Percentiles rank a stretch among this genome's conserved stretches.
phyloP scores from a whole-genome alignment of 2,329 filamentous ascomycete genomes.

The Amphichorda felina region DNA sequence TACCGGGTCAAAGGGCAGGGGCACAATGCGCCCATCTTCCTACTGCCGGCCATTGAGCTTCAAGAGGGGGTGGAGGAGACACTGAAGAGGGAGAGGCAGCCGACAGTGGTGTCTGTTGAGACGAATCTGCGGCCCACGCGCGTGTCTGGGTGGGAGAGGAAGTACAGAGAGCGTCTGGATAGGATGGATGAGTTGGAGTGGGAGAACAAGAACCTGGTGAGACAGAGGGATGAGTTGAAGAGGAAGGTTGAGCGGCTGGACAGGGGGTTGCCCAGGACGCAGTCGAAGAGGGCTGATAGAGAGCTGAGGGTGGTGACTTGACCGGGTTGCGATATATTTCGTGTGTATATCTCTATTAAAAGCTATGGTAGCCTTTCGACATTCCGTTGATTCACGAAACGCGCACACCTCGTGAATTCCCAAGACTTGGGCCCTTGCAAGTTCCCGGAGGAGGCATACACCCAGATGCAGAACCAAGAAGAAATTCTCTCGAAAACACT shows the following conservation, averaged over 20 bases:
- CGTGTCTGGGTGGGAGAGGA: conserved; percentile 17
- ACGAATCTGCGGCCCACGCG: conserved; percentile 17
- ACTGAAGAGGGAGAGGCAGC: conserved; percentile 19
- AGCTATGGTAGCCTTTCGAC: too few species aligned
- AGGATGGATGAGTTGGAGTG: conserved; percentile 6
- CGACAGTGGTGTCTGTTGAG: conserved; percentile 14
- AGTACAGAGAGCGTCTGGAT: conserved; percentile 11
- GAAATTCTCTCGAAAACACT: too few species aligned
- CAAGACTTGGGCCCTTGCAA: too few species aligned
- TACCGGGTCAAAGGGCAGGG: conserved; percentile 35
- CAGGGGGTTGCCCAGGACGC: too few species aligned
- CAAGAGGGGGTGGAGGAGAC: conserved; percentile 33
- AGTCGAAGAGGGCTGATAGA: too few species aligned
- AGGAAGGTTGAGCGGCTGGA: not conserved
- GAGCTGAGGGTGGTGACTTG: too few species aligned
- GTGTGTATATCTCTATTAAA: too few species aligned
- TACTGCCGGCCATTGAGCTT: conserved; percentile 35
- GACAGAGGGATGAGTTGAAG: conserved; percentile 10
- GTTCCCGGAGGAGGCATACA: too few species aligned
- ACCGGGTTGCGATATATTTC: too few species aligned
- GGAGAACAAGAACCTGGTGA: conserved; percentile 8
- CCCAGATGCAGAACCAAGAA: too few species aligned
- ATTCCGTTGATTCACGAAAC: too few species aligned
- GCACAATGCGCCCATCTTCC: conserved; percentile 32
- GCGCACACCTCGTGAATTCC: too few species aligned